Evolutionary conservation across 768 basidiomycete species (phyloP).

Genomic region (Tricholoma flavovirens): DNA sequence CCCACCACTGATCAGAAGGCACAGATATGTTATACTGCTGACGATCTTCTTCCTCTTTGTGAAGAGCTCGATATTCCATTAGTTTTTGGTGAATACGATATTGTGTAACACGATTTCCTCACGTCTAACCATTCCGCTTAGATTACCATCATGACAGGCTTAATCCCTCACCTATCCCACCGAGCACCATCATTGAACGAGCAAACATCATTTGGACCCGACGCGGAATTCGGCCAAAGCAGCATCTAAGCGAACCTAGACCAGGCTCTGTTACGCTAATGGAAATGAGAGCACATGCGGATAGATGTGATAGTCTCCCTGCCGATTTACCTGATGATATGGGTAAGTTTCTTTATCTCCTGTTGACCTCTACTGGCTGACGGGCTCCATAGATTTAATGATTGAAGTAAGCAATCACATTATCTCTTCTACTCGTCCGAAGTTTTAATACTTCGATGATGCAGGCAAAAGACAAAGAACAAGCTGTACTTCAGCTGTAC

Average conservation of each 20-base stretch:
- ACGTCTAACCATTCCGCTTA: constrained; percentile 11
- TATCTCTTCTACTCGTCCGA: neutral
- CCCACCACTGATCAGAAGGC: neutral
- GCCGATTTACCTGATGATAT: constrained; percentile 60
- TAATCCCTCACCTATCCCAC: constrained; percentile 52
- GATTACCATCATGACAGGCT: constrained; percentile 85
- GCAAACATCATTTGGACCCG: constrained; percentile 69
- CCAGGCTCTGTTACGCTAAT: constrained; percentile 77
- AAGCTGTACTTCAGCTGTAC: constrained; percentile 84
- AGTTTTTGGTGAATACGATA: constrained; percentile 45
- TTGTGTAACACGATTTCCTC: constrained; percentile 20
- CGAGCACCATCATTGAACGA: constrained; percentile 62
- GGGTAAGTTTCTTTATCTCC: constrained; percentile 32
- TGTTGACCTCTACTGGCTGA: constrained; percentile 8
- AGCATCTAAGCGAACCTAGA: constrained; percentile 89
- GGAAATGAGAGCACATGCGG: constrained; percentile 84
- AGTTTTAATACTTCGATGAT: neutral
- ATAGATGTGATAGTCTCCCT: constrained; percentile 70
- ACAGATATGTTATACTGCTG: constrained; percentile 79
- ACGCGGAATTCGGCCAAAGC: constrained; percentile 83
- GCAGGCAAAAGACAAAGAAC: constrained; percentile 85
- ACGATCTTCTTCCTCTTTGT: constrained; percentile 83
- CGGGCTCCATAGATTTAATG: constrained; percentile 61
- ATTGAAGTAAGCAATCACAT: constrained; percentile 49
- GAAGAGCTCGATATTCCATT: constrained; percentile 76